A percentile compares a stretch with the other conserved stretches of the same genome.
phyloP scores from a whole-genome alignment of 1,284 basidiomycete species.

The Cryptococcus sp. region DNA sequence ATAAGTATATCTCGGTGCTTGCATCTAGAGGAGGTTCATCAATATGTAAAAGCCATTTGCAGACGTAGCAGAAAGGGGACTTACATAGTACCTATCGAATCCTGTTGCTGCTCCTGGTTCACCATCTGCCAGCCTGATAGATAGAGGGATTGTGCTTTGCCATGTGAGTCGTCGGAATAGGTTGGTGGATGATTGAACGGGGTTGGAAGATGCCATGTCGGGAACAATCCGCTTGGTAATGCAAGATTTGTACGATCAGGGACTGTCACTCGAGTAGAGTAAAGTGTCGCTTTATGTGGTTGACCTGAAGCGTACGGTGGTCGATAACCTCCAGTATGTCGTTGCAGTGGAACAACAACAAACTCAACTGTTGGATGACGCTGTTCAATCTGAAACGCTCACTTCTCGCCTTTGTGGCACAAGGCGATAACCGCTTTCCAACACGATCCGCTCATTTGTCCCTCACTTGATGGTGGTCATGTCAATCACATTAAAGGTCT shows the following conservation, averaged over 20 bases:
- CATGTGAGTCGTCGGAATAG: constrained; percentile 45
- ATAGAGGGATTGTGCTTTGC: constrained; percentile 40
- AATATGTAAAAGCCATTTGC: neutral
- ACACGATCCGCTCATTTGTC: too few species aligned
- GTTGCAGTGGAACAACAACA: too few species aligned
- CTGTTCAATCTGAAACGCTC: too few species aligned
- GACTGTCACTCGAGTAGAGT: too few species aligned
- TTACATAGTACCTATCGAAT: constrained; percentile 42
- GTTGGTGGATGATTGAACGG: constrained; percentile 27
- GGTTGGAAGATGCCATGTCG: neutral
- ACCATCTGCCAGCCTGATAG: constrained; percentile 35
- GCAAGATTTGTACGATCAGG: neutral
- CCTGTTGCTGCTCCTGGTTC: constrained; percentile 24
- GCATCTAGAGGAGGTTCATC: constrained; percentile 37
- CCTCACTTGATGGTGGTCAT: too few species aligned
- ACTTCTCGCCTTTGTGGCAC: too few species aligned
- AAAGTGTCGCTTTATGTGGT: too few species aligned
- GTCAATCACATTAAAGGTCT: too few species aligned
- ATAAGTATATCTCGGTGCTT: constrained; percentile 81
- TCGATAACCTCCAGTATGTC: too few species aligned
- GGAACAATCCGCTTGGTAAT: neutral
- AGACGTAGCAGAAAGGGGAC: constrained; percentile 6
- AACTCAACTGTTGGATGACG: too few species aligned
- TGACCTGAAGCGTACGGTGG: too few species aligned
- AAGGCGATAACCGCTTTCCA: too few species aligned